Percentiles rank a stretch among this genome's conserved stretches.
These are phyloP conservation scores for Hyparrhenia diplandra DNA, from an alignment of 176 grass and related monocot species.

Conservation along the genomic window DNA sequence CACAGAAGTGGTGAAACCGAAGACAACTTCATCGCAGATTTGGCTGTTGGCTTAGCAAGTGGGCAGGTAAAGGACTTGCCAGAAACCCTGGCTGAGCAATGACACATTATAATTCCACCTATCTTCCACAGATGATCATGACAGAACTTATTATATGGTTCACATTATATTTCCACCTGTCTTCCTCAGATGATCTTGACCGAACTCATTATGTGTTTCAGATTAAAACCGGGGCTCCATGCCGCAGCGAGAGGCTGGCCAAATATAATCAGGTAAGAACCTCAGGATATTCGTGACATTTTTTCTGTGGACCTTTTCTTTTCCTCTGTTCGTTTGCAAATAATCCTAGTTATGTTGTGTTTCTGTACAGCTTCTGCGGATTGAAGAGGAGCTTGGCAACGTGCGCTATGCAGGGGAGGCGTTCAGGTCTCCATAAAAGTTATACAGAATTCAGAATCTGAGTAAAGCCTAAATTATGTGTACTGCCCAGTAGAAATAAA, in stretches of 20 bases:
- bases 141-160: no score
- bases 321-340: neutral
- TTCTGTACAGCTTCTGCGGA: conserved; percentile 62
- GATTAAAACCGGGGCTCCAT: conserved; percentile 98
- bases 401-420: conserved; percentile 78
- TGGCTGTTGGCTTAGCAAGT: conserved; percentile 87
- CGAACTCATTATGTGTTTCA: conserved; percentile 25
- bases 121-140: no score
- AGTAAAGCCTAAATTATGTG: neutral
- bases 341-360: neutral
- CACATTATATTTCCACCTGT: neutral
- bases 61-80: conserved; percentile 95
- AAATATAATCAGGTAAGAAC: conserved; percentile 89
- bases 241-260: conserved; percentile 82
- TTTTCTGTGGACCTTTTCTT: neutral
- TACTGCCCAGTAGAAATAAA: conserved; percentile 48
- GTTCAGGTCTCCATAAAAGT: conserved; percentile 75
- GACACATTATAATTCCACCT: no score
- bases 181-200: neutral
- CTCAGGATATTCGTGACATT: neutral
- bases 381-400: conserved; percentile 87
- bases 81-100: no score
- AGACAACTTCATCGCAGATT: conserved; percentile 94
- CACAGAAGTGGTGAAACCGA: conserved; percentile 98
- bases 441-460: conserved; percentile 7